phyloP scores from a whole-genome alignment of 768 basidiomycete species.

The Suillus tomentosus region DNA sequence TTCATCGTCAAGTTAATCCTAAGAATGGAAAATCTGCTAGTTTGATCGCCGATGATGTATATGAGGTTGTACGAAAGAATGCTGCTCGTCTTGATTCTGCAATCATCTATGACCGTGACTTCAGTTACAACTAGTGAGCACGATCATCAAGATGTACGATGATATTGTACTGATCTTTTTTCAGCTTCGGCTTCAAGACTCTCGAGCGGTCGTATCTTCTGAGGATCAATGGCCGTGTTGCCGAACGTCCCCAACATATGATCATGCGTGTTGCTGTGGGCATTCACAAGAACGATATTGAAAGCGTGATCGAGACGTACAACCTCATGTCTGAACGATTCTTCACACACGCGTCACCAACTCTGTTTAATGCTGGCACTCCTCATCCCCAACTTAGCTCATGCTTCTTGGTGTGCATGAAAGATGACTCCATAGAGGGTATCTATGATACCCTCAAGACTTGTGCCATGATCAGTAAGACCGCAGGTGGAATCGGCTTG shows the following conservation, averaged over 20 bases:
- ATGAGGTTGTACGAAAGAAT: constrained; percentile 78
- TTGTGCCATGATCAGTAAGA: constrained; percentile 99
- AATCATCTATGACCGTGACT: constrained; percentile 98
- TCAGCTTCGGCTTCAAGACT: constrained; percentile 98
- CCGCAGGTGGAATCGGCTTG: constrained; percentile 96
- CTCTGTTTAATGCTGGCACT: constrained; percentile 97
- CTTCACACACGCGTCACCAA: constrained; percentile 98
- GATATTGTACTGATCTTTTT: constrained; percentile 7
- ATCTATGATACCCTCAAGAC: constrained; percentile 99
- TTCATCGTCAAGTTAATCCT: constrained; percentile 72
- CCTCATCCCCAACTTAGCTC: constrained; percentile 94
- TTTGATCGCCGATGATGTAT: constrained; percentile 90
- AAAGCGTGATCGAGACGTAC: constrained; percentile 88
- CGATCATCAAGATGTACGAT: neutral
- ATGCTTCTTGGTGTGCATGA: constrained; percentile 98
- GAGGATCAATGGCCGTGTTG: constrained; percentile 90
- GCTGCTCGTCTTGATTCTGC: constrained; percentile 86
- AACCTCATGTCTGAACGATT: constrained; percentile 97
- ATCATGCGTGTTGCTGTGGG: constrained; percentile 99
- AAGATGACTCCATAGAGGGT: constrained; percentile 97
- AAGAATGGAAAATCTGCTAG: constrained; percentile 86
- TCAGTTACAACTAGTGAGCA: constrained; percentile 91
- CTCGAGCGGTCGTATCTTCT: constrained; percentile 97
- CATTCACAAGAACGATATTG: constrained; percentile 89
- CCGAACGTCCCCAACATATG: constrained; percentile 98